Evolutionary conservation across 2,329 filamentous ascomycete genomes (phyloP).

Genomic region (Fusarium sp.): DNA sequence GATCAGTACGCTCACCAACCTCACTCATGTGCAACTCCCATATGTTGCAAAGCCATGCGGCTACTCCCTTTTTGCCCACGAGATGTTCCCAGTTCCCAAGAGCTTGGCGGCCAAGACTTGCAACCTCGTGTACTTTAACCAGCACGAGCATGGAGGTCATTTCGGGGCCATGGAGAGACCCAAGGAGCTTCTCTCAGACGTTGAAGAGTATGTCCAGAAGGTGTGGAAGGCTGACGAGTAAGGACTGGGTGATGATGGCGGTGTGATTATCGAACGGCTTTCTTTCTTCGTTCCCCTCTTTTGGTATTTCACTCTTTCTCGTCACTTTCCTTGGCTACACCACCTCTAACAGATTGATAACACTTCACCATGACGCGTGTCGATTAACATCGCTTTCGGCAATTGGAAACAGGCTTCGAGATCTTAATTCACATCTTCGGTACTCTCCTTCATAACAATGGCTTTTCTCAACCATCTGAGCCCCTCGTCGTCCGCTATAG

Average conservation of each 20-base stretch:
- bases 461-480: background rate
- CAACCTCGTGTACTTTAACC: background rate
- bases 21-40: background rate
- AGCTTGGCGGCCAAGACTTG: background rate
- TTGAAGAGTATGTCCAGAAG: background rate
- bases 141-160: background rate
- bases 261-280: background rate
- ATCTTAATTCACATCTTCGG: background rate
- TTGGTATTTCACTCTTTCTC: background rate
- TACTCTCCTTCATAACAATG: background rate
- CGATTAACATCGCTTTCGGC: background rate
- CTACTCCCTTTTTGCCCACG: background rate
- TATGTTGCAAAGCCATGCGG: background rate
- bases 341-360: background rate
- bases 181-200: background rate
- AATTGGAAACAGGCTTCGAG: background rate
- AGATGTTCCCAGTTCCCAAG: background rate
- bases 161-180: background rate
- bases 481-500: background rate
- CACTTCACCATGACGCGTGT: background rate
- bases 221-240: background rate
- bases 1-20: background rate
- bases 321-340: background rate
- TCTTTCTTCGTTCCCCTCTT: background rate
- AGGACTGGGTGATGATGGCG: background rate